Base-by-base conservation (phyloP, 1,284 basidiomycete genomes). In the Mycena citricolor region DNA sequence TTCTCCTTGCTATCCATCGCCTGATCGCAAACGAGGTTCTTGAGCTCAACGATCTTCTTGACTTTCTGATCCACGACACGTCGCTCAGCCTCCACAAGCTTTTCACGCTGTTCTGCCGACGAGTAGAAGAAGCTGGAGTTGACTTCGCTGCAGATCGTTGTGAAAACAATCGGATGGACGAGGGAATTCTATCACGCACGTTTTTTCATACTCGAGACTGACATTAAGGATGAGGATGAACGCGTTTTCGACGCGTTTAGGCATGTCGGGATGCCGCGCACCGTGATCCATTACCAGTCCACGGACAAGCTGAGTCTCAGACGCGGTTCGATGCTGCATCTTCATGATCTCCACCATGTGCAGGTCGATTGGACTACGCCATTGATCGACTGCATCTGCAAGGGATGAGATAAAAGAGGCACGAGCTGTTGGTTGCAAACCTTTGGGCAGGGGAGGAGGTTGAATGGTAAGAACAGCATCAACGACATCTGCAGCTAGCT, bases 311-410 rank as follows among this genome's bases (percentile, higher is more conserved):
- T 97, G 90, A n/a, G 97, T 99, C 69, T 99, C 97, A 32, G 92
- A 94, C 48, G 97, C 94, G 40, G 89, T 94, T 61, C 94, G 87
- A 73, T 99, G 97, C 68, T 98, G 95, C 97, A 99, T 99, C 76
- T 99, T 99, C 95, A 99, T 99, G 58, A 99, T 86, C 69, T 99
- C 97, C 44, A 99, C 78, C 97, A 99, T 99, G 72, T 99, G 95
- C 52, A 99, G 72, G 71, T 99, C 97, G 62, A 99, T 97, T 34
- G 94, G 94, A 58, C 92, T 83, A 42, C 77, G 76, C 72, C 79
- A 86, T 57, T 84, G 79, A 55, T 83, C 81, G 54, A 74, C 67
- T 14, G 75, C 66, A 50, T 77, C 81, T 86, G 50, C 36, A 44
- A 47, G 51, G 48, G 21, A 35, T 48, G 32, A 52, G 33, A 40